phyloP scores from a whole-genome alignment of 768 basidiomycete species.

The Suillus subaureus region DNA sequence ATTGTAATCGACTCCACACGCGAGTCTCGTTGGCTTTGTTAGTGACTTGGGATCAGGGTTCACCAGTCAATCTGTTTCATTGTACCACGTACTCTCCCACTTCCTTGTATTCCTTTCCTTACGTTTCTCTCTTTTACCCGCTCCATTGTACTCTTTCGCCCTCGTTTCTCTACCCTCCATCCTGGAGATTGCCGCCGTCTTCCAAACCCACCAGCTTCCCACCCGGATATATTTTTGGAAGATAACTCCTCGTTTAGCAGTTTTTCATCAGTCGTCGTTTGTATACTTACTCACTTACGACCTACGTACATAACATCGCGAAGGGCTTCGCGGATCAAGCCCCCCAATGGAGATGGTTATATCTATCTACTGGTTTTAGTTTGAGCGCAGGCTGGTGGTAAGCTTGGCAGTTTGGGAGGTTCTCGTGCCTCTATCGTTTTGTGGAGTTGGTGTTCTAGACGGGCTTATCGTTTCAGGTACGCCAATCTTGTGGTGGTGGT shows the following conservation, averaged over 20 bases:
- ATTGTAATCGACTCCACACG: constrained; percentile 1
- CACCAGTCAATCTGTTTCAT: neutral
- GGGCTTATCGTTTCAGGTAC: constrained; percentile 2
- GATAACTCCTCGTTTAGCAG: constrained; percentile 7
- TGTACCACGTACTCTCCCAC: constrained; percentile 1
- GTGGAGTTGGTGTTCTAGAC: neutral
- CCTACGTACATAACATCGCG: constrained; percentile 36
- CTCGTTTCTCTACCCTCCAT: neutral
- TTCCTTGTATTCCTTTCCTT: neutral
- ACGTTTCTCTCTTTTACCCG: neutral
- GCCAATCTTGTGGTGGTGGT: neutral
- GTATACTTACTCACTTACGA: constrained; percentile 3
- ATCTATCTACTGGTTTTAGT: neutral
- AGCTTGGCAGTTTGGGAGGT: neutral
- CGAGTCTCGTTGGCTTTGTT: neutral
- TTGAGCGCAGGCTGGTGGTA: neutral
- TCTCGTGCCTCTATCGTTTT: neutral
- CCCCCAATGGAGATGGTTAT: constrained; percentile 36
- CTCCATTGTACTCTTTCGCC: neutral
- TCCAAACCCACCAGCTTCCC: constrained; percentile 1
- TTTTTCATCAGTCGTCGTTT: constrained; percentile 6
- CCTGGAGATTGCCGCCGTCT: neutral
- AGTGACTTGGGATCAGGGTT: neutral
- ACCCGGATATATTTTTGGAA: constrained; percentile 16
- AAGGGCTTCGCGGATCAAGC: constrained; percentile 54